Evolutionary conservation across 495 filamentous ascomycete species (phyloP).

Genomic region (Hyaloscypha bicolor): DNA sequence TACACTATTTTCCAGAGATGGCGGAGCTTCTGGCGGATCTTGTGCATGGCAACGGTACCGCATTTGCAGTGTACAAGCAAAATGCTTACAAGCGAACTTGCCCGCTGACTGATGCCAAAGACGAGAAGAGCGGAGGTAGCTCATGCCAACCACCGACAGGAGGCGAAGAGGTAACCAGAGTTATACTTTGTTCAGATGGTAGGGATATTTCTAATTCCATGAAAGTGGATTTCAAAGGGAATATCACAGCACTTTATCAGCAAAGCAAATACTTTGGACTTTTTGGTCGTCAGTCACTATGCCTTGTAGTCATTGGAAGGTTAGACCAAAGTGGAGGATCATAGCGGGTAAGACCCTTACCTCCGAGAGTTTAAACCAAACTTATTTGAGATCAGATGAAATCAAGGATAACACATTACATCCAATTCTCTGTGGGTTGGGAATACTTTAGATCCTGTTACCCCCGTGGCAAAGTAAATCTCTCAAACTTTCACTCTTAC

Average conservation of each 20-base stretch:
- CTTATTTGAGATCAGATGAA: neutral
- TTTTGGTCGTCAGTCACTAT: slow-evolving; percentile 5
- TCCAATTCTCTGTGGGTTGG: slow-evolving; percentile 17
- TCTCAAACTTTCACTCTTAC: neutral
- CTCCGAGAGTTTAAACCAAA: neutral
- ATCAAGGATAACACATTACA: slow-evolving; percentile 13
- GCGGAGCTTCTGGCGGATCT: slow-evolving; percentile 9
- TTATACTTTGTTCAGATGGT: slow-evolving; percentile 8
- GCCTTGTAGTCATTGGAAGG: slow-evolving; percentile 11
- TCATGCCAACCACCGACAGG: neutral
- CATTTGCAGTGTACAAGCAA: slow-evolving; percentile 8
- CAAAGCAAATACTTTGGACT: slow-evolving; percentile 14
- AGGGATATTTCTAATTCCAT: slow-evolving; percentile 1
- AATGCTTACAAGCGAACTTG: neutral
- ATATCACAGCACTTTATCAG: neutral
- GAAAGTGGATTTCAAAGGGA: neutral
- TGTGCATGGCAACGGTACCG: slow-evolving; percentile 12
- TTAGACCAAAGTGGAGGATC: slow-evolving; percentile 6
- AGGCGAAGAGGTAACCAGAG: neutral
- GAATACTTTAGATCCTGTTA: slow-evolving; percentile 22
- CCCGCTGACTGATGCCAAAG: neutral
- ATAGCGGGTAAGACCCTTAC: neutral
- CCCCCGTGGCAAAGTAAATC: slow-evolving; percentile 19
- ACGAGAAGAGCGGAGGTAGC: neutral
- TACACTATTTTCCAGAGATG: neutral